phyloP scores from a whole-genome alignment of 2,329 filamentous ascomycete species.

The Fusarium irregulare region DNA sequence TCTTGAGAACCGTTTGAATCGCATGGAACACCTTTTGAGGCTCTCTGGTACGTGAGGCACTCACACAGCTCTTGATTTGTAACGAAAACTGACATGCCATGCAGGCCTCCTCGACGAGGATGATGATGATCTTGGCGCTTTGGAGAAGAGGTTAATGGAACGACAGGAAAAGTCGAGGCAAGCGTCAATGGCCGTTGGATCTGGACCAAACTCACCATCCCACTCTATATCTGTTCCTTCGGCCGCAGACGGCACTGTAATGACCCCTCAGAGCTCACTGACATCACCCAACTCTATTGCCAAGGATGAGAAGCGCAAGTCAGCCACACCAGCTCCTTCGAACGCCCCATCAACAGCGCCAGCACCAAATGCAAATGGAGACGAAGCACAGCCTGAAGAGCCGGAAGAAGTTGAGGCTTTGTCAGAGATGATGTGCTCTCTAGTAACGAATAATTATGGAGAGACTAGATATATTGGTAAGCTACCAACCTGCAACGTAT shows the following conservation, averaged over 20 bases:
- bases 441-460: conserved; percentile 93
- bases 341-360: conserved; percentile 14
- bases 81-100: conserved; percentile 15
- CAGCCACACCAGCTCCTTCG: conserved; percentile 38
- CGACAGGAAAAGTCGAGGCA: conserved; percentile 65
- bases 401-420: conserved; percentile 82
- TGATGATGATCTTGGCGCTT: conserved; percentile 85
- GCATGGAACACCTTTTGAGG: conserved; percentile 92
- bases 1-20: conserved; percentile 90
- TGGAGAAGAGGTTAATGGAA: conserved; percentile 80
- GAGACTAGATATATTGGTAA: conserved; percentile 96
- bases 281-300: conserved; percentile 62
- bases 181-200: conserved; percentile 59
- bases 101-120: conserved; percentile 85
- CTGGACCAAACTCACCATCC: conserved; percentile 64
- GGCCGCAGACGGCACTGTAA: conserved; percentile 54
- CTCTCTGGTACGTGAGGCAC: conserved; percentile 71
- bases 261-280: conserved; percentile 65
- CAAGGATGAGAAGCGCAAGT: conserved; percentile 50
- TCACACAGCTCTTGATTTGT: not conserved
- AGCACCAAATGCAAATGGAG: conserved; percentile 16
- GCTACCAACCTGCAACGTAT: conserved; percentile 33
- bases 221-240: conserved; percentile 56
- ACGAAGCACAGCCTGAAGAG: conserved; percentile 44
- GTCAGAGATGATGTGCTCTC: conserved; percentile 98